Evolutionary conservation across 176 grass and related monocot genomes (phyloP).

Genomic region (Aegilops longissima): DNA sequence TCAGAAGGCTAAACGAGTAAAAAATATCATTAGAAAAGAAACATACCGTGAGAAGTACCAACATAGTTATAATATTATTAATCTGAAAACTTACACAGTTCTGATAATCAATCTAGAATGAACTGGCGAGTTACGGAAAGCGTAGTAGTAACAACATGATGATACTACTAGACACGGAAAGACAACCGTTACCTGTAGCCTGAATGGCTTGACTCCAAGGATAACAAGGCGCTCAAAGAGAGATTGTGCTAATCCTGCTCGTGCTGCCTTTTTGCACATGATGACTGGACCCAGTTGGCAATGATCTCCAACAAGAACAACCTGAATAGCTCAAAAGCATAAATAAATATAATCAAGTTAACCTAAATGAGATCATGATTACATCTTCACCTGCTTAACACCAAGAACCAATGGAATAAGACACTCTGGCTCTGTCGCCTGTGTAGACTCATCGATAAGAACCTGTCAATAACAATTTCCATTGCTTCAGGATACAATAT

Average conservation of each 20-base stretch:
- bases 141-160: not conserved
- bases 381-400: slow-evolving; percentile 87
- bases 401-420: slow-evolving; percentile 98
- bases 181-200: slow-evolving; percentile 68
- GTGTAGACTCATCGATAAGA: slow-evolving; percentile 99
- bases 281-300: slow-evolving; percentile 97
- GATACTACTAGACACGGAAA: not conserved
- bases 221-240: slow-evolving; percentile 97
- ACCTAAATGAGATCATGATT: not conserved
- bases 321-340: slow-evolving; percentile 42
- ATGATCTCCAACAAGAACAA: slow-evolving; percentile 99
- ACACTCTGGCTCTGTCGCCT: slow-evolving; percentile 92
- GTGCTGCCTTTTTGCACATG: slow-evolving; percentile 99
- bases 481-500: not conserved
- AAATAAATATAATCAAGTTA: slow-evolving; percentile 17
- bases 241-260: slow-evolving; percentile 92
- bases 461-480: slow-evolving; percentile 54
- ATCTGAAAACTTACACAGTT: not conserved
- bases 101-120: not conserved
- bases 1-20: not conserved
- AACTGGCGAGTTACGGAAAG: not conserved
- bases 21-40: not conserved
- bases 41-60: not conserved
- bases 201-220: slow-evolving; percentile 97
- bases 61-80: not conserved